Percentiles rank a stretch among this genome's conserved stretches.
Evolutionary conservation across 208 protist species (phyloP).

Genomic region (Trypanosoma congolense): DNA sequence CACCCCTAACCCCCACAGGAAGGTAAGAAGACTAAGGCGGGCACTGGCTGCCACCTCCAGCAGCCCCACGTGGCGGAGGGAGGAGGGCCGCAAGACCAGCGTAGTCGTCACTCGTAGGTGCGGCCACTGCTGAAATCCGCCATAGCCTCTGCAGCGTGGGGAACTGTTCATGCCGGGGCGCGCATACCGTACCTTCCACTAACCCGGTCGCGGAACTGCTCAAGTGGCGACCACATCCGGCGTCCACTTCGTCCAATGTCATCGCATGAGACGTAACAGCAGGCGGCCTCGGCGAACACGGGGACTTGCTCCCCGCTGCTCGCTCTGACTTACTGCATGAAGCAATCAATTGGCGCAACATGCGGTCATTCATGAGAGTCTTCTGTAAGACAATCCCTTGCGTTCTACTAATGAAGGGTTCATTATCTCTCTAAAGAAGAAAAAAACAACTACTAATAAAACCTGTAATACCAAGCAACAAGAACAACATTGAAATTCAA

Average conservation of each 20-base stretch:
- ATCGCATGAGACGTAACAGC: background rate
- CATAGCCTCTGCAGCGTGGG: conserved; percentile 21
- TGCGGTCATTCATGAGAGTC: conserved; percentile 23
- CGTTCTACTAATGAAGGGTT: too few species aligned
- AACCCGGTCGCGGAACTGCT: conserved; percentile 1
- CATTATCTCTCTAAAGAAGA: too few species aligned
- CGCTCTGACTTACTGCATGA: background rate
- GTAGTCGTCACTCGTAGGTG: conserved; percentile 13
- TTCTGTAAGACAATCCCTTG: conserved; percentile 13
- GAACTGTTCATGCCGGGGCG: conserved; percentile 3
- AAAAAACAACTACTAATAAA: too few species aligned
- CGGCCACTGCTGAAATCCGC: conserved; percentile 17
- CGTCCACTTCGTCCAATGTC: background rate
- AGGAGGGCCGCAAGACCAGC: conserved; percentile 12
- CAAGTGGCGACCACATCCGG: background rate
- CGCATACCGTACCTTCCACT: background rate
- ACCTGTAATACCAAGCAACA: too few species aligned
- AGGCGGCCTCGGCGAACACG: too few species aligned
- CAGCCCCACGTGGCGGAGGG: background rate
- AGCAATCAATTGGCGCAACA: conserved; percentile 5
- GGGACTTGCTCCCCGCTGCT: background rate
- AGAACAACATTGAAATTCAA: too few species aligned
- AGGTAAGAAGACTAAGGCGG: background rate
- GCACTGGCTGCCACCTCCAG: background rate
- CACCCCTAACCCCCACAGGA: background rate